These are phyloP conservation scores for Stevia rebaudiana DNA, from an alignment of 140 eudicot species.

Conservation along the genomic window DNA sequence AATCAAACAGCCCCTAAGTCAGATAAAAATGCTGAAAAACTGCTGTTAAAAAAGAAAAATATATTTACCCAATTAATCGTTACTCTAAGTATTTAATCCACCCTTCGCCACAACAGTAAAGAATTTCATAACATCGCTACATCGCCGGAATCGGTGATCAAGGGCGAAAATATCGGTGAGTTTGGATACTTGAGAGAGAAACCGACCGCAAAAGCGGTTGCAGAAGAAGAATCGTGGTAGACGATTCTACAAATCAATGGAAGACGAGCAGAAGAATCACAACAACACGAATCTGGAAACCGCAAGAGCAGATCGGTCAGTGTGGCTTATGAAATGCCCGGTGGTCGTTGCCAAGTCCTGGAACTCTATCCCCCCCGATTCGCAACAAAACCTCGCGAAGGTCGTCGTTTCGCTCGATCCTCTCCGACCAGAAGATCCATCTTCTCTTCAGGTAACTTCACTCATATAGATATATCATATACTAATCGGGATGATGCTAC, in stretches of 20 bases:
- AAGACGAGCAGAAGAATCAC: constrained; percentile 41
- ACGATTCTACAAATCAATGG: constrained; percentile 29
- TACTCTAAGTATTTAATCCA: no score
- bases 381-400: constrained; percentile 55
- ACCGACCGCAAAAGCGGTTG: not conserved
- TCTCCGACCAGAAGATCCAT: constrained; percentile 57
- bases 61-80: no score
- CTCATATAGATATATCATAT: not conserved
- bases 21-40: no score
- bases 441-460: constrained; percentile 44
- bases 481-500: not conserved
- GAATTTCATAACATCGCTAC: not conserved
- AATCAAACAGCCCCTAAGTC: no score
- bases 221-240: not conserved
- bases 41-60: no score
- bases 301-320: constrained; percentile 57
- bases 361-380: constrained; percentile 49
- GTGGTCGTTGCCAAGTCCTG: constrained; percentile 72
- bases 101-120: no score
- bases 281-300: constrained; percentile 39
- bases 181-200: not conserved
- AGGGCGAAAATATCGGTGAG: not conserved
- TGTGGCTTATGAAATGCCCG: constrained; percentile 95
- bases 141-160: constrained; percentile 11
- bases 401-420: constrained; percentile 90